Evolutionary conservation across 148 eudicot species (phyloP), one percentile per base, ranked within the genome.

Genomic region (Rhododendron williamsianum): DNA sequence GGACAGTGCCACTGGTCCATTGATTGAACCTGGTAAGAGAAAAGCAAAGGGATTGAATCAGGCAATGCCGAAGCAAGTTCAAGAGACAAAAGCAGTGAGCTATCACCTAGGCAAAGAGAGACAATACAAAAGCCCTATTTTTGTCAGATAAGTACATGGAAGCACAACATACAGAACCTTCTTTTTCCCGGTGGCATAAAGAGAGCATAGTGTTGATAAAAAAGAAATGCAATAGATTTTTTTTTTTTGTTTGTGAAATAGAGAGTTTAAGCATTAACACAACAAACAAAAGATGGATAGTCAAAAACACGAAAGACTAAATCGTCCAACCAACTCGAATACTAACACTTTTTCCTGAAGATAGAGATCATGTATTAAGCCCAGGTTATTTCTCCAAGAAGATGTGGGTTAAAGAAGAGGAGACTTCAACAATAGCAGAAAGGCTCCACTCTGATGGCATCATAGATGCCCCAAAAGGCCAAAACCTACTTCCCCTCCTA

Each of bases 401-500:
- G 81, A 78, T 23, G 27, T 25, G 49, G 46, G n/a, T 12, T 4
- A 78, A 45, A 45, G 25, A 78, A 43, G 49, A 78, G 46, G 9
- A 21, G 52, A 72, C 36, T 72, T 72, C 76, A 11, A 71, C 36
- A 9, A 30, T 71, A 27, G 76, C 30, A 4, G 38, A 71, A 9
- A 71, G 76, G 76, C 76, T 71, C 76, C 76, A 71, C 76, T 27
- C 76, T 4, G 35, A 71, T 25, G 76, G 76, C 76, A 71, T 30
- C 38, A 30, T 12, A 4, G 76, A 30, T 71, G 76, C 38, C 76
- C 35, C 13, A 27, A 71, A 27, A 11, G 63, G 58, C 18, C 6
- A 16, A 30, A 71, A 58, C 65, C 76, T 13, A 27, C 76, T 71
- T 30, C 76, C 76, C 76, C 38, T 30, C 19, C 76, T 71, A 35